Conservation (phyloP, 2,329 filamentous ascomycete genomes). For the Aaosphaeria arxii region DNA sequence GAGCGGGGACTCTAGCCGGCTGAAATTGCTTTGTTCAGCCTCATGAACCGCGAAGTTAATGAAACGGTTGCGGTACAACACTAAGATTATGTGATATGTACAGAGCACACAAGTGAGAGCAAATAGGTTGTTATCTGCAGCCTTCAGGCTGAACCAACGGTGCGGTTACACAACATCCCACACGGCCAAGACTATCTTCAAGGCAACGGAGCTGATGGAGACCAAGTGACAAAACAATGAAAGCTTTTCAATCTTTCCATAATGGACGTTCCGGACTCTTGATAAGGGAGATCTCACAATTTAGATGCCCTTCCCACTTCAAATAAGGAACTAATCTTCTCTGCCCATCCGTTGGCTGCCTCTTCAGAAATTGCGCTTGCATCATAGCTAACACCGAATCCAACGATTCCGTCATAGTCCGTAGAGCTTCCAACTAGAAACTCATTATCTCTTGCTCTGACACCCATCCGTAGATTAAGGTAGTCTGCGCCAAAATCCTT, state of each 20-base stretch:
- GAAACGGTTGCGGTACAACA: no score
- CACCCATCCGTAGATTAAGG: slow-evolving; percentile 32
- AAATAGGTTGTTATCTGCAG: no score
- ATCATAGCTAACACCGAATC: slow-evolving; percentile 43
- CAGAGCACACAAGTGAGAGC: no score
- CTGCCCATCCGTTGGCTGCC: slow-evolving; percentile 27
- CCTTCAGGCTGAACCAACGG: no score
- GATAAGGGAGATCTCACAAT: slow-evolving; percentile 10
- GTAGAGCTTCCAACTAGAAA: slow-evolving; percentile 45
- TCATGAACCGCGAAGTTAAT: no score
- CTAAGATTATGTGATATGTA: no score
- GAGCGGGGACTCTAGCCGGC: no score
- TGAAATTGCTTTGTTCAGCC: no score
- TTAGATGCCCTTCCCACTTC: slow-evolving; percentile 16
- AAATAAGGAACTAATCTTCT: slow-evolving; percentile 28
- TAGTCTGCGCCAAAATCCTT: slow-evolving; percentile 43
- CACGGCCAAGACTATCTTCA: no score
- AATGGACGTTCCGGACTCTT: not conserved
- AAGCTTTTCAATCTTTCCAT: not conserved
- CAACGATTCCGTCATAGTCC: slow-evolving; percentile 32
- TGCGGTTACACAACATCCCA: no score
- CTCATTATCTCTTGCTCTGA: slow-evolving; percentile 45
- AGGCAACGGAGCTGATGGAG: no score
- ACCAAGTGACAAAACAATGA: no score
- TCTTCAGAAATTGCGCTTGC: slow-evolving; percentile 33